Evolutionary conservation across 2,329 filamentous ascomycete genomes (phyloP), one percentile per base, ranked within the genome.

Genomic region (Penicillium sp.): DNA sequence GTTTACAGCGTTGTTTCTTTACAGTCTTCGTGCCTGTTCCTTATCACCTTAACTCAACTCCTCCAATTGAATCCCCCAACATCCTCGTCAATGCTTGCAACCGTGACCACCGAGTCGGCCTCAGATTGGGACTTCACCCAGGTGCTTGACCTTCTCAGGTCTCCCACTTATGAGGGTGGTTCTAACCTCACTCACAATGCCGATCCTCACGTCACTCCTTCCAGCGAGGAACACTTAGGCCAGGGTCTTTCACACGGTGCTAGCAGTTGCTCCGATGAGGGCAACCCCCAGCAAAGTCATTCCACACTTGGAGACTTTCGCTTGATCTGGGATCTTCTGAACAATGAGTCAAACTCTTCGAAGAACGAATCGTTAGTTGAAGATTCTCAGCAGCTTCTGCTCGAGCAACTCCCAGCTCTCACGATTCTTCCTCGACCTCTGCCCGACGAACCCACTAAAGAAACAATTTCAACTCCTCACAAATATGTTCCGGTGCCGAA

Each of bases 101-200:
- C 56, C 6, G 58, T 58, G 53, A 62, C 69, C 43, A 55, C 64
- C 57, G 64, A 69, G 54, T 60, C 64, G 22, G 54, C 68, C 58
- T 73, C 72, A 40, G 69, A 71, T 55, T 81, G 79, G 79, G 79
- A 81, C 69, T 77, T 81, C 59, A 70, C 73, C 63, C 72, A 75
- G 65, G 79, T 78, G 62, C 75, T 79, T 62, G 72, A 76, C 61
- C 73, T 81, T 50, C 72, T 81, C 7, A 69, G 72, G 50, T 76
- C 73, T 14, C 73, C 75, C 19, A 67, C 67, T 9, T 61, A 63
- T 27, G 47, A 58, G 56, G 49, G 59, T 46, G 56, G 47, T 33
- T 57, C 66, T 41, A 33, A 33, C 41, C 33, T 51, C 35, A 37
- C 36, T 62, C 49, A 57, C 50, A 60, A 60, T 61, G 31, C 49